A percentile compares a stretch with the other conserved stretches of the same genome.
These are phyloP conservation scores for Periconia digitata DNA, from an alignment of 2,329 filamentous ascomycete species.

Conservation along the genomic window DNA sequence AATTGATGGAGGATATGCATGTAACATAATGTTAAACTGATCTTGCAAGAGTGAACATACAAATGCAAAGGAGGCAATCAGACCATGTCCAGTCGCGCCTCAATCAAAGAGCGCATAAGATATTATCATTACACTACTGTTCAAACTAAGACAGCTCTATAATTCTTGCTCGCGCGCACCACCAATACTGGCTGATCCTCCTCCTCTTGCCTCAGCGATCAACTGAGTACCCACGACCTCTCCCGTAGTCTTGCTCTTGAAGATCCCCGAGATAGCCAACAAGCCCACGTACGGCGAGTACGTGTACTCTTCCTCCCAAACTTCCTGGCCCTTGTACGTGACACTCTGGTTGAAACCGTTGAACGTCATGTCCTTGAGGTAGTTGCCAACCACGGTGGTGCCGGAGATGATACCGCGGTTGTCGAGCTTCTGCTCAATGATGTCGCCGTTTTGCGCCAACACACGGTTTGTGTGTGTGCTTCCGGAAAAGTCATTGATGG, in stretches of 20 bases:
- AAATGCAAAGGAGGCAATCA: too few relatives aligned
- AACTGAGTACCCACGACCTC: slow-evolving; percentile 55
- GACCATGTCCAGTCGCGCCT: too few relatives aligned
- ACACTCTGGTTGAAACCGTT: slow-evolving; percentile 52
- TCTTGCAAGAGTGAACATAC: too few relatives aligned
- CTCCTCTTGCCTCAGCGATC: slow-evolving; percentile 55
- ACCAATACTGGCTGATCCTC: slow-evolving; percentile 57
- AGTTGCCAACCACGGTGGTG: slow-evolving; percentile 52
- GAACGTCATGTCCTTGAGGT: slow-evolving; percentile 56
- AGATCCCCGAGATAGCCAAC: slow-evolving; percentile 48
- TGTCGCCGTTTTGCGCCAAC: slow-evolving; percentile 57
- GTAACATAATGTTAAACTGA: too few relatives aligned
- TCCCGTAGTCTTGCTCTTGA: slow-evolving; percentile 53
- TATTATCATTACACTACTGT: not conserved
- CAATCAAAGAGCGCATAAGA: not conserved
- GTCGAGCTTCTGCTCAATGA: slow-evolving; percentile 57
- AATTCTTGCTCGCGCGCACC: not conserved
- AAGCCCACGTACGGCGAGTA: slow-evolving; percentile 56
- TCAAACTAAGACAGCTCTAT: not conserved
- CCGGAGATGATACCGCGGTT: slow-evolving; percentile 54
- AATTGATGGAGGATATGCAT: too few relatives aligned
- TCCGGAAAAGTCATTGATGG: slow-evolving; percentile 61
- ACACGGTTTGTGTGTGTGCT: slow-evolving; percentile 57
- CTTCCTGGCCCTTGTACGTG: slow-evolving; percentile 46
- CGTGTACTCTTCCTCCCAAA: slow-evolving; percentile 56